Evolutionary conservation across 1,284 basidiomycete species (phyloP), one percentile per base, ranked within the genome.

Genomic region (Leucoagaricus sp.): DNA sequence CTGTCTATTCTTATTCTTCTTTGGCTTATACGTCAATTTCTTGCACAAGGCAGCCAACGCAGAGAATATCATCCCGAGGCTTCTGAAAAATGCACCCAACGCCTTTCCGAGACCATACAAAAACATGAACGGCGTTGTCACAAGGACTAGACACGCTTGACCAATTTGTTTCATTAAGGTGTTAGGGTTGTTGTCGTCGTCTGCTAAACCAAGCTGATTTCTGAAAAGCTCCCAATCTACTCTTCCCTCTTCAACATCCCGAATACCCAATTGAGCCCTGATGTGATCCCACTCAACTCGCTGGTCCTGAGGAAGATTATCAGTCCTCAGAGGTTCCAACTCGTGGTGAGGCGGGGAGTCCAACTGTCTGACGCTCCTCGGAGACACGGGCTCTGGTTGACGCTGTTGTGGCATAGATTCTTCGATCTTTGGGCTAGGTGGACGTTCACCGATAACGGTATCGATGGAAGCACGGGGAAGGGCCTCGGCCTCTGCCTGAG

Each of bases 381-480:
- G 28, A 4, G n/a, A 29, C 26, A 7, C n/a, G 2, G 26, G 26
- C n/a, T 13, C 23, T 26, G 15, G 28, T 31, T 23, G 12, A 4
- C 15, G 26, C 42, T 41, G 21, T 8, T 19, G 42, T 15, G 13
- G 10, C 8, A 7, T 4, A 19, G 4, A 23, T 28, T 6, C 38
- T 6, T 42, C 38, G 17, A 17, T 10, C 36, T 55, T 55, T 4
- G 42, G 33, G 15, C n/a, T 42, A 2, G 46, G 29, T 31, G 46
- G 47, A 4, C 19, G 28, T 26, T 44, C 53, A 10, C 12, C 46
- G 36, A 55, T 36, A 28, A 49, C 15, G 4, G 47, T 55, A 21
- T 55, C 53, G 19, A 33, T 23, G 26, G 53, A 55, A 28, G 25
- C 46, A 23, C 53, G 53, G 21, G 53, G 53, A 13, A 19, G 6